These are phyloP conservation scores for Austroboletus eburneus DNA, from an alignment of 768 basidiomycete species.

Conservation along the genomic window DNA sequence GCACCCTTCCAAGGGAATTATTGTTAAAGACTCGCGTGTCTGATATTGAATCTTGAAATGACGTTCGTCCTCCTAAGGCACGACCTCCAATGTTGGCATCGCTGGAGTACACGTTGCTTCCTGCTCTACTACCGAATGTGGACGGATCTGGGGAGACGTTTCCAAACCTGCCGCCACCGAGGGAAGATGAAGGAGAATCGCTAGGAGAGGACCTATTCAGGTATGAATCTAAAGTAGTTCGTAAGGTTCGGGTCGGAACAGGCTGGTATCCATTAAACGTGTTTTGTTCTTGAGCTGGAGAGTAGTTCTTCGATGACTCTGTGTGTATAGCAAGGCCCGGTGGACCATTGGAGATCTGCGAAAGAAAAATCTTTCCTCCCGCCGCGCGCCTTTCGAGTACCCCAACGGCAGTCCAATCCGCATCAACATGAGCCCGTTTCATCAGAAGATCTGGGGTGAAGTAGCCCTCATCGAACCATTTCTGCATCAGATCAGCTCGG, in stretches of 20 bases:
- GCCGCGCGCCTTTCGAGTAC: conserved; percentile 50
- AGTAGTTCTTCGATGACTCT: conserved; percentile 46
- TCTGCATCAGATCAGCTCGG: conserved; percentile 86
- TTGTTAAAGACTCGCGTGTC: conserved; percentile 38
- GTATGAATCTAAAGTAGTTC: conserved; percentile 65
- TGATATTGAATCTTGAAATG: conserved; percentile 37
- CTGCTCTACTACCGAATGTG: conserved; percentile 46
- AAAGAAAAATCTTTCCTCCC: conserved; percentile 61
- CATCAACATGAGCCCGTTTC: conserved; percentile 72
- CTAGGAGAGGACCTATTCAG: conserved; percentile 50
- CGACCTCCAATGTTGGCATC: conserved; percentile 37
- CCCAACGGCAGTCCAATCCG: conserved; percentile 62
- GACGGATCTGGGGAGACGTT: conserved; percentile 69
- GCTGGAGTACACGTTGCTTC: conserved; percentile 32
- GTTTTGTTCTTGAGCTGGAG: conserved; percentile 35
- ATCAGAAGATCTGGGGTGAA: conserved; percentile 80
- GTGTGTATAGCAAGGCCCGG: conserved; percentile 51
- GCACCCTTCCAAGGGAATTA: conserved; percentile 28
- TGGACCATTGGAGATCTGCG: conserved; percentile 43
- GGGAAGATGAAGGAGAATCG: conserved; percentile 71
- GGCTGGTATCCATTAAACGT: conserved; percentile 58
- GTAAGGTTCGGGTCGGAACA: conserved; percentile 55
- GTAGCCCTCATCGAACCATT: conserved; percentile 90
- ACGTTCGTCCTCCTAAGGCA: conserved; percentile 32
- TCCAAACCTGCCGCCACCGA: conserved; percentile 58